Evolutionary conservation across 306 rosid species (phyloP).

Genomic region (Pyrus betulifolia): DNA sequence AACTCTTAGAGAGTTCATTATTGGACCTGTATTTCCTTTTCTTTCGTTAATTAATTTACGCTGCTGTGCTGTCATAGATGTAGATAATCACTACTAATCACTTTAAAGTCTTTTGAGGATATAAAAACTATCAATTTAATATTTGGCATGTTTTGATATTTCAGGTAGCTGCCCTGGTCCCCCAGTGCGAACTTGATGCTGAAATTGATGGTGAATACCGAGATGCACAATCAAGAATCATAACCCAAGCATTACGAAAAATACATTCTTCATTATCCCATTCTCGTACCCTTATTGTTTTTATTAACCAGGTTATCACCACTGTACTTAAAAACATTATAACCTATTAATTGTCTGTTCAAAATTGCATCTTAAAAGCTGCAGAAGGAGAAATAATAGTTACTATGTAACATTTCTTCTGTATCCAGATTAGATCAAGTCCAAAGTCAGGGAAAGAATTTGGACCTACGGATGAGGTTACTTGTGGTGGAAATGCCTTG

Average conservation of each 20-base stretch:
- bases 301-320: slow-evolving; percentile 63
- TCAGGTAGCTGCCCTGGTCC: slow-evolving; percentile 94
- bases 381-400: slow-evolving; percentile 1
- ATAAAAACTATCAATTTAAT: not conserved
- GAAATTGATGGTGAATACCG: slow-evolving; percentile 24
- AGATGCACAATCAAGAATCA: slow-evolving; percentile 49
- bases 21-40: not conserved
- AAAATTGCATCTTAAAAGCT: not conserved
- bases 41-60: not conserved
- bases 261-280: slow-evolving; percentile 56
- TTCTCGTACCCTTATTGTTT: slow-evolving; percentile 56
- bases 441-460: slow-evolving; percentile 30
- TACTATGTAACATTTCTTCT: slow-evolving; percentile 11
- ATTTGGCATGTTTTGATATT: not conserved
- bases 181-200: slow-evolving; percentile 63
- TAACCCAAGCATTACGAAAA: slow-evolving; percentile 72
- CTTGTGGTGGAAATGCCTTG: slow-evolving; percentile 91
- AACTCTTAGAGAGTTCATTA: not conserved
- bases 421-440: slow-evolving; percentile 50
- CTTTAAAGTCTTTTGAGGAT: not conserved
- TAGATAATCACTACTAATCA: not conserved
- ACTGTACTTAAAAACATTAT: not conserved
- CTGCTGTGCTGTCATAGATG: not conserved
- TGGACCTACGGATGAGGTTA: slow-evolving; percentile 56
- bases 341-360: not conserved